These are phyloP conservation scores for Fusarium nelsonii DNA, from an alignment of 2,329 filamentous ascomycete genomes.

Conservation along the genomic window DNA sequence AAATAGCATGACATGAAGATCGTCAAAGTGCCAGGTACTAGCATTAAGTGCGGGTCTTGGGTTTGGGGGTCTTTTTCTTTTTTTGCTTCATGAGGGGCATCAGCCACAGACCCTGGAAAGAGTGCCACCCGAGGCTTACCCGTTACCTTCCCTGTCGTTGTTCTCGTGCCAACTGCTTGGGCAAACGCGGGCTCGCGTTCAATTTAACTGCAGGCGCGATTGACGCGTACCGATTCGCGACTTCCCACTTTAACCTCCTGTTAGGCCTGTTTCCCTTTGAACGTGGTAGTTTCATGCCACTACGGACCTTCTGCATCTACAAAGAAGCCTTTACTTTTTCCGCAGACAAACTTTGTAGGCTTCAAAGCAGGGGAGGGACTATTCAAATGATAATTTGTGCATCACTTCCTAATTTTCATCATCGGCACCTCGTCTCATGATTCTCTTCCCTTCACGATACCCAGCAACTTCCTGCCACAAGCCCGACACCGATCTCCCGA, in stretches of 20 bases:
- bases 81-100: conserved; percentile 10
- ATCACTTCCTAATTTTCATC: conserved; percentile 4
- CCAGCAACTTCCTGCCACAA: conserved; percentile 14
- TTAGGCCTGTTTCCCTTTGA: conserved; percentile 33
- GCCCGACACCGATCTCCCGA: conserved; percentile 6
- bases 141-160: conserved; percentile 1
- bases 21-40: conserved; percentile 34
- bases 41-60: conserved; percentile 34
- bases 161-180: conserved; percentile 5
- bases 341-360: conserved; percentile 1
- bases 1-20: conserved; percentile 40
- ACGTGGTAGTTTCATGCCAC: conserved; percentile 37
- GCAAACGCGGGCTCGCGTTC: conserved; percentile 28
- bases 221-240: conserved; percentile 51
- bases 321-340: conserved; percentile 20
- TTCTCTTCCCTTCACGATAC: conserved; percentile 18
- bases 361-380: background rate
- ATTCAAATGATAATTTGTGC: conserved; percentile 15
- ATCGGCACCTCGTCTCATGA: conserved; percentile 28
- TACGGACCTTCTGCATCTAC: conserved; percentile 21
- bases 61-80: background rate
- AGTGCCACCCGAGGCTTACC: conserved; percentile 31
- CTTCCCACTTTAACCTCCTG: conserved; percentile 29
- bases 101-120: conserved; percentile 35
- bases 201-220: conserved; percentile 45